Evolutionary conservation across 2,329 filamentous ascomycete genomes (phyloP), one percentile per base, ranked within the genome.

Genomic region (Aspergillus carbonarius): DNA sequence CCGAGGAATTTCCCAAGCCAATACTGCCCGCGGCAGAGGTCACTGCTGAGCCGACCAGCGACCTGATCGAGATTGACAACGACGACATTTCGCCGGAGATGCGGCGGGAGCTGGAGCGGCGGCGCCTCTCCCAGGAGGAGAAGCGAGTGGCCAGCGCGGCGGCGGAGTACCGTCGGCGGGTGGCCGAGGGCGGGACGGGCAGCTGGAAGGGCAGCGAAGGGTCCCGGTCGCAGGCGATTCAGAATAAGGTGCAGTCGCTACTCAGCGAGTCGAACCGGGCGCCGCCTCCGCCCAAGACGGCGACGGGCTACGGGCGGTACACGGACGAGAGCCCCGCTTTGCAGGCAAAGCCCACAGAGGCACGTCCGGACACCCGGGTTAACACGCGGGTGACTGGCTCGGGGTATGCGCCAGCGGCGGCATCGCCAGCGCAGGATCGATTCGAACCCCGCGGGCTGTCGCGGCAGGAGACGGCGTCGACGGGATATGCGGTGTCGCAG

Each of bases 231-330:
- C 85, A 87, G n/a, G 90, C 88, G 25, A 99, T 99, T 67, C 92
- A 98, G 72, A 92, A 91, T 70, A 88, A 93, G 63, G 91, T 99
- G 55, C 91, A 96, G 77, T 91, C 86, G 51, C 80, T 98, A 51
- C 79, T 99, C 15, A 67, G 88, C 60, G 93, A 97, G 69, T 91
- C 89, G 40, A 85, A 86, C 66, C 86, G 82, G 63, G 81, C 85
- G 5, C 76, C 85, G 12, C 77, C 81, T 0, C 77, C 81, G 0
- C 77, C 79, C 13, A 86, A 88, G 64, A 96, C 92, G 0, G 93
- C 93, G 0, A 88, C 93, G 63, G 93, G 93, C 0, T 98, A 98
- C 72, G 95, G 95, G 7, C 88, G 88, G 60, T 97, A 90, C 73
- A 92, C 93, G 18, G 90, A 88, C 62, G 62, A 61, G 17, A 64